Conservation (phyloP, 352 stramenopile species). For the Pythium phragmitis region DNA sequence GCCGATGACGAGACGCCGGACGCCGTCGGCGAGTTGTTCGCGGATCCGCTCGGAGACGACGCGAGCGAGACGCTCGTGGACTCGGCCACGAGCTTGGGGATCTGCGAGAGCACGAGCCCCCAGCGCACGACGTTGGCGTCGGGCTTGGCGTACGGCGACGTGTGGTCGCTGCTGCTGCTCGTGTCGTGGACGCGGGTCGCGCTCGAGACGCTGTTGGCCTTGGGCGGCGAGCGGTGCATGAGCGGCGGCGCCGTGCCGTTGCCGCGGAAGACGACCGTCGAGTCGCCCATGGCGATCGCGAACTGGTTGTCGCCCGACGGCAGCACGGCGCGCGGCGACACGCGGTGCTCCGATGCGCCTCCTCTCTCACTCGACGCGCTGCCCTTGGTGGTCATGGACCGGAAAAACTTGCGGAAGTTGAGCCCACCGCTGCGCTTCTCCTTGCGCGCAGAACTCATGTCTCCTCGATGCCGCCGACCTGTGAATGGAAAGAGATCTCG, state of each 20-base stretch:
- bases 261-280: conserved; percentile 6
- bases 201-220: conserved; percentile 12
- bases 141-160: conserved; percentile 11
- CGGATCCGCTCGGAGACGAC: conserved; percentile 19
- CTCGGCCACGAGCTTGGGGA: conserved; percentile 30
- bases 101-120: conserved; percentile 26
- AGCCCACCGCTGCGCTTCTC: conserved; percentile 22
- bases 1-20: not conserved
- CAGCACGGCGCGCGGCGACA: conserved; percentile 22
- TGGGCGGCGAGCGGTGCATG: conserved; percentile 30
- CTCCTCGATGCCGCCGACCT: not conserved
- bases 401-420: conserved; percentile 30
- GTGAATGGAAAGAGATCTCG: not conserved
- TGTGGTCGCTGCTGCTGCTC: not conserved
- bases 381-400: conserved; percentile 23
- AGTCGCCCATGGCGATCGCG: conserved; percentile 14
- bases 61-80: conserved; percentile 13
- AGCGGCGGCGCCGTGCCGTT: conserved; percentile 15
- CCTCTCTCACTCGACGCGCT: not conserved
- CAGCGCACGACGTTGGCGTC: conserved; percentile 24
- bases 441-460: conserved; percentile 21
- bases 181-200: conserved; percentile 8
- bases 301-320: conserved; percentile 30
- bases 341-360: not conserved
- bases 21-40: conserved; percentile 12